phyloP scores from a whole-genome alignment of 2,329 filamentous ascomycete species.

The Colletotrichum horii region DNA sequence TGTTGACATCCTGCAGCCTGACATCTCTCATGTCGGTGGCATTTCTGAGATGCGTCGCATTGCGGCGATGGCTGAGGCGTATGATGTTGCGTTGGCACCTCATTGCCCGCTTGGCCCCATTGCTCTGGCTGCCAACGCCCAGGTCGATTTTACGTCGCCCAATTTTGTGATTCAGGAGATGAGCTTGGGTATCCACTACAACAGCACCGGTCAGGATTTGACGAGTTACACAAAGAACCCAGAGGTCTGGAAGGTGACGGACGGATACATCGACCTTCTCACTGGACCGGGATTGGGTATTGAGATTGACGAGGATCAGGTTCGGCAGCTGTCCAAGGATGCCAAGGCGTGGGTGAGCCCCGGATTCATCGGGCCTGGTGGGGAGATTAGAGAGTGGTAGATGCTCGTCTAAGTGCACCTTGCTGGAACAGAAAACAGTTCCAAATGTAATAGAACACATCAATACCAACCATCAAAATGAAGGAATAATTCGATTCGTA shows the following conservation, averaged over 20 bases:
- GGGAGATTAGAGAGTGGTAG: conserved; percentile 72
- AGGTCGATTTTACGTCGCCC: conserved; percentile 64
- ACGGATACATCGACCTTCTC: conserved; percentile 67
- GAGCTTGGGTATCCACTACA: conserved; percentile 82
- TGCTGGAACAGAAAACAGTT: not conserved
- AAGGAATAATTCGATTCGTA: rapidly evolving
- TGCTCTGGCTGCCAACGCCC: conserved; percentile 73
- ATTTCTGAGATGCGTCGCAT: conserved; percentile 75
- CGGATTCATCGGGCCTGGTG: conserved; percentile 71
- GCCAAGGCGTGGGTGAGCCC: conserved; percentile 70
- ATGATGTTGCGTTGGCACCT: conserved; percentile 75
- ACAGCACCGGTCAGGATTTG: conserved; percentile 68
- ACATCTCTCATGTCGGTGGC: conserved; percentile 74
- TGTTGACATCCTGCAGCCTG: conserved; percentile 76
- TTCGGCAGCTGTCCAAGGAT: conserved; percentile 62
- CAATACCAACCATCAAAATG: rapidly evolving
- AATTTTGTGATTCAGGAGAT: conserved; percentile 81
- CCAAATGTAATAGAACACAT: rapidly evolving
- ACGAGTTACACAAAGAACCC: conserved; percentile 70
- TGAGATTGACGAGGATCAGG: conserved; percentile 72
- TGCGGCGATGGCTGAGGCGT: conserved; percentile 73
- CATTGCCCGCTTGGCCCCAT: conserved; percentile 78
- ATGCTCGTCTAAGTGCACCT: not conserved
- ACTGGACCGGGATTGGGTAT: conserved; percentile 70
- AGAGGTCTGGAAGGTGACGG: conserved; percentile 68